Evolutionary conservation across 441 rosid species (phyloP).

Genomic region (Macaranga tanarius): DNA sequence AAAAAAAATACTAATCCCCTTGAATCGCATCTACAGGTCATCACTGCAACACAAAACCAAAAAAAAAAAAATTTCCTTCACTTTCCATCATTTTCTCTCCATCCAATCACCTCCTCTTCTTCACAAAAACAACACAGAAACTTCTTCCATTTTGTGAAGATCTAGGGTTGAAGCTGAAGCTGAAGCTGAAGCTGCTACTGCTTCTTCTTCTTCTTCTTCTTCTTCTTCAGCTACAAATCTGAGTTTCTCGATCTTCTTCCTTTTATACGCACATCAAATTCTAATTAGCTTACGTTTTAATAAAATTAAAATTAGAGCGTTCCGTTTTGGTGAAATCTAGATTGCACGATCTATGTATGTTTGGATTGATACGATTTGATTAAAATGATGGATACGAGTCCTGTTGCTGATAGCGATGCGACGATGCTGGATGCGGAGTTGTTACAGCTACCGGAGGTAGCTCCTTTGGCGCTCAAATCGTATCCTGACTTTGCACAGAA

Average conservation of each 20-base stretch:
- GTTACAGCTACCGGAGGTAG: slow-evolving; percentile 78
- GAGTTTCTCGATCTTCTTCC: slow-evolving; percentile 1
- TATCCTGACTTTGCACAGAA: slow-evolving; percentile 66
- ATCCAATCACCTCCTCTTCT: slow-evolving; percentile 23
- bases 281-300: background rate
- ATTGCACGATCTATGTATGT: slow-evolving; percentile 28
- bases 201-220: background rate
- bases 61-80: too few species aligned
- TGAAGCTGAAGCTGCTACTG: too few species aligned
- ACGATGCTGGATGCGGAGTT: slow-evolving; percentile 74
- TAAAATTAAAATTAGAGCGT: background rate
- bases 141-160: slow-evolving; percentile 33
- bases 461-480: slow-evolving; percentile 68
- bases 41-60: background rate
- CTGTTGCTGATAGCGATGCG: slow-evolving; percentile 52
- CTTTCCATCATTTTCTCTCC: slow-evolving; percentile 26
- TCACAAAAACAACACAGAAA: background rate
- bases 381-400: slow-evolving; percentile 53
- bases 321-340: slow-evolving; percentile 13
- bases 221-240: slow-evolving; percentile 24
- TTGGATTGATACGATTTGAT: slow-evolving; percentile 27
- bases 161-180: slow-evolving; percentile 38
- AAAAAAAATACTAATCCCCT: slow-evolving; percentile 15
- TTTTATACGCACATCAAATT: background rate
- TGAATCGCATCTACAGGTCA: slow-evolving; percentile 29